Evolutionary conservation across 768 basidiomycete genomes (phyloP), one percentile per base, ranked within the genome.

Genomic region (Suillus subluteus): DNA sequence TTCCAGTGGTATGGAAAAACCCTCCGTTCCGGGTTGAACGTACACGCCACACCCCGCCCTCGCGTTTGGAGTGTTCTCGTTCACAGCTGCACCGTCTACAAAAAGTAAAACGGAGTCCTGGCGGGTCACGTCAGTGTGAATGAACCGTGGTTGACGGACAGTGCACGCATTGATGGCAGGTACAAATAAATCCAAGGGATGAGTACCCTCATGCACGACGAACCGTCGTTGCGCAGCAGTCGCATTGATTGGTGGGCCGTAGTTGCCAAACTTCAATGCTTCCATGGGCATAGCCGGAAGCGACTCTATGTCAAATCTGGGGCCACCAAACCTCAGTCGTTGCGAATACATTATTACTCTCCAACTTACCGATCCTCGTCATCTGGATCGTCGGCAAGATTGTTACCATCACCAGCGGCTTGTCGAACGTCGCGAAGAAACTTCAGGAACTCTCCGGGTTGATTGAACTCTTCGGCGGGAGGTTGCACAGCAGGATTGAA

Each of bases 81-180:
- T 68, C 26, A 66, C 40, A 35, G 62, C 67, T 35, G 48, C 68
- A 43, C 68, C 68, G n/a, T 67, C 62, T 32, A 62, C 64, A 40
- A 55, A 68, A 26, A 69, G 46, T 21, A 69, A 41, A 16, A 69
- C 62, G 37, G 68, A 67, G 38, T 62, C 65, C 50, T 56, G 58
- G 54, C 44, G 62, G 2, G 66, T 66, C 30, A 63, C 58, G 40
- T 63, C 55, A 23, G 63, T 67, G 56, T 64, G 66, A 21, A 67
- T 48, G n/a, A 58, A 67, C 16, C 37, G 63, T 44, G 63, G 63
- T 26, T 43, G 63, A n/a, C 26, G 35, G 37, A 52, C 11, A 16
- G 63, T 50, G 56, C 66, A 58, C 32, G 44, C 35, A 26, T 67
- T 67, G 37, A 67, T 44, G 63, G 66, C 43, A 35, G 66, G 43